These are phyloP conservation scores for Metarhizium humberi DNA, from an alignment of 2,329 filamentous ascomycete species.

Conservation along the genomic window DNA sequence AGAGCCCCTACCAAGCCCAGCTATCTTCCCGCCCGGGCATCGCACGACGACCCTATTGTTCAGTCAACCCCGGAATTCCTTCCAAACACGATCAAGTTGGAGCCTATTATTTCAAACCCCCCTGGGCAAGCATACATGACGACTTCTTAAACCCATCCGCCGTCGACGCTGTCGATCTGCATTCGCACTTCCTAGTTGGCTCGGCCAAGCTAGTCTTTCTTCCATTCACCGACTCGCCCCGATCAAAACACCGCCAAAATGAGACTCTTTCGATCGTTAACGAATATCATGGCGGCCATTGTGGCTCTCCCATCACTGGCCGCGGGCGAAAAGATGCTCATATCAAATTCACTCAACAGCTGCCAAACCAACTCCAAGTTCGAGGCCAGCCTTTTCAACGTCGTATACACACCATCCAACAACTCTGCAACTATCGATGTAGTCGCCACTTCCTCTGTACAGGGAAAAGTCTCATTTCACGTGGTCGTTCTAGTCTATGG, in stretches of 20 bases:
- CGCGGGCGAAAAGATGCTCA: constrained; percentile 5
- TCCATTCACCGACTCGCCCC: neutral
- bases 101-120: no score
- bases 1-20: no score
- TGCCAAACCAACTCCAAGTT: constrained; percentile 75
- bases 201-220: neutral
- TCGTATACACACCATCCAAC: constrained; percentile 64
- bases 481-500: constrained; percentile 39
- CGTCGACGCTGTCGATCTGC: neutral
- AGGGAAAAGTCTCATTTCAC: constrained; percentile 55
- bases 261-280: constrained; percentile 3
- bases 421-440: constrained; percentile 60
- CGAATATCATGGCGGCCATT: constrained; percentile 1
- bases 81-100: no score
- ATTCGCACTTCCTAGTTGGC: neutral
- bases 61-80: no score
- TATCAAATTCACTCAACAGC: constrained; percentile 61
- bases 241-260: neutral
- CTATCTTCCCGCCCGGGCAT: no score
- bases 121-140: neutral
- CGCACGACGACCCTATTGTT: no score
- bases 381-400: constrained; percentile 74
- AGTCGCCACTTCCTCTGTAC: constrained; percentile 65
- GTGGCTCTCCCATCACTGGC: constrained; percentile 4
- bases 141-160: neutral